Base-by-base conservation (phyloP, 106 monocot genomes). In the Platanthera guangdongensis region DNA sequence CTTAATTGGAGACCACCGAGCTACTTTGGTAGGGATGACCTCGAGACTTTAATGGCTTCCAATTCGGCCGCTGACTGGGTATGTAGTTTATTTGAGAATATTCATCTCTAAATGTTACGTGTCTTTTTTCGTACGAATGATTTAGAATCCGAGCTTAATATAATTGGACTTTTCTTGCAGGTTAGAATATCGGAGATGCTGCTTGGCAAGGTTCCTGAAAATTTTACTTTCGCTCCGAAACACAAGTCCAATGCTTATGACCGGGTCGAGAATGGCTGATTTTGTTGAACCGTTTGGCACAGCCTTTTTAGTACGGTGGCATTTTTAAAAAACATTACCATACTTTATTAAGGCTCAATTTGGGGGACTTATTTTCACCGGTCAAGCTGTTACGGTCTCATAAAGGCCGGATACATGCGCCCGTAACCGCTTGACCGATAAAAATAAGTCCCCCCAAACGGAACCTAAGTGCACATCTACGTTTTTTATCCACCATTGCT, bases 1-100 rank as follows among this genome's bases (percentile, higher is more conserved):
- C 68, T 94, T 54, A 97, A 97, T 70, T 97, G 97, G 97, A 83
- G 97, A 59, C 83, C 94, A 9, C 97, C 97, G 5, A 84, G 87
- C 82, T 97, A 91, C 78, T 89, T 78, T 74, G 97, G 94, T 6
- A 85, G 97, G 2, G 75, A 97, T 68, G 94, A 94, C 55, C 97
- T 97, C 28, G 97, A 97, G 78, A 94, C 97, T 47, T 57, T 97
- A 54, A 89, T 97, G 94, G 89, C 86, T 76, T 97, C 97, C 57
- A 91, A 97, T 75, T 97, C 94, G 73, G 97, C 97, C n/a, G 97
- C 93, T 6, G 97, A 97, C 78, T 97, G 97, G 97, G 97, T 97
- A 93, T 39, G 51, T 49, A 18, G 0, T 72, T 22, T 5, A 28
- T 8, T 7, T 74, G 13, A 1, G 1, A 15, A 15, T 16, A 15